These are phyloP conservation scores for Aegilops tauschii DNA, from an alignment of 176 grass and related monocot species.

Conservation along the genomic window DNA sequence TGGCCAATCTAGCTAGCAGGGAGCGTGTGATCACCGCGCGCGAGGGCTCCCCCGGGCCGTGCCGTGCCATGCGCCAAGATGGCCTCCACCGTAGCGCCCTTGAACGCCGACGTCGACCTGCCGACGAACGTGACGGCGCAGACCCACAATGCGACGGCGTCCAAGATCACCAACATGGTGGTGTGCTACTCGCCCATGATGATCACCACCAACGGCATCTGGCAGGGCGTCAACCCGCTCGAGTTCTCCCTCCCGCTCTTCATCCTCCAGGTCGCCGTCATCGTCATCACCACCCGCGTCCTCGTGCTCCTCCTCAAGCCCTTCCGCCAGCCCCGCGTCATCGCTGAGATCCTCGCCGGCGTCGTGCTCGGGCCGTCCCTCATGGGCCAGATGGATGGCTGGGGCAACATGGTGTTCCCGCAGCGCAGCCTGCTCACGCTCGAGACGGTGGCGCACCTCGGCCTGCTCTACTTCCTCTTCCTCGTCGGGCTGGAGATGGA, in stretches of 20 bases:
- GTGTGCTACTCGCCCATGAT: slow-evolving; percentile 78
- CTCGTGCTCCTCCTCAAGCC: slow-evolving; percentile 69
- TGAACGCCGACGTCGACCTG: slow-evolving; percentile 21
- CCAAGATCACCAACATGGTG: slow-evolving; percentile 11
- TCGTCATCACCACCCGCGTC: slow-evolving; percentile 70
- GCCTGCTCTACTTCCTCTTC: slow-evolving; percentile 83
- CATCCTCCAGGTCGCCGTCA: slow-evolving; percentile 73
- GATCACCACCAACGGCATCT: slow-evolving; percentile 58
- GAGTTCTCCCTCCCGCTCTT: slow-evolving; percentile 79
- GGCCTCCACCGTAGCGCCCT: slow-evolving; percentile 27
- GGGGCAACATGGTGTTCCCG: slow-evolving; percentile 53
- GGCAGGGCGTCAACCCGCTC: slow-evolving; percentile 65
- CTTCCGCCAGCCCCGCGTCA: slow-evolving; percentile 74
- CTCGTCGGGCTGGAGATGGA: slow-evolving; percentile 85
- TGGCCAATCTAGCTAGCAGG: not conserved
- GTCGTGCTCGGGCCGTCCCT: slow-evolving; percentile 67
- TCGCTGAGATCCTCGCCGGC: slow-evolving; percentile 87
- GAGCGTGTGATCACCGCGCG: not conserved
- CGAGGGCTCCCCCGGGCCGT: too few relatives aligned
- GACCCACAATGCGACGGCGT: not conserved
- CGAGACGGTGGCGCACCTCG: slow-evolving; percentile 79
- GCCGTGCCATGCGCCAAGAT: slow-evolving; percentile 37
- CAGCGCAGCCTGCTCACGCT: slow-evolving; percentile 62
- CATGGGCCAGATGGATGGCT: slow-evolving; percentile 42
- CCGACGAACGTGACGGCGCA: slow-evolving; percentile 23